A percentile compares a stretch with the other conserved stretches of the same genome.
Evolutionary conservation across 2,329 filamentous ascomycete genomes (phyloP).

Genomic region (Cladosporium sp.): DNA sequence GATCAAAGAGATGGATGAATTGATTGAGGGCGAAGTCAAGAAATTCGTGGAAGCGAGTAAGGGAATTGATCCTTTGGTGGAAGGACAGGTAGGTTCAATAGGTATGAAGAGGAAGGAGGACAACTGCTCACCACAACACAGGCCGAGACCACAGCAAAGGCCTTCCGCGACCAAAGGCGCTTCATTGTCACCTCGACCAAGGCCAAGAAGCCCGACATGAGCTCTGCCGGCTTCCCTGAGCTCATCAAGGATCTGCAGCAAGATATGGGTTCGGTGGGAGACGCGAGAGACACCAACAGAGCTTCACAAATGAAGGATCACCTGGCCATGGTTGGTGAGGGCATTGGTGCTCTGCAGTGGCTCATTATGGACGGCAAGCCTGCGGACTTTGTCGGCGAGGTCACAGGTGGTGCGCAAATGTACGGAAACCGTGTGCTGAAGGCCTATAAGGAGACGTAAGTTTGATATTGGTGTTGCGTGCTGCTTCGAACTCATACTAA

Average conservation of each 20-base stretch:
- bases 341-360: slow-evolving; percentile 88
- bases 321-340: slow-evolving; percentile 83
- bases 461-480: slow-evolving; percentile 7
- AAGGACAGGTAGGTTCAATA: slow-evolving; percentile 66
- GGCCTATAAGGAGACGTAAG: slow-evolving; percentile 80
- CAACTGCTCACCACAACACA: not conserved
- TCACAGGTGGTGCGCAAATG: slow-evolving; percentile 82
- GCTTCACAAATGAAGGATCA: slow-evolving; percentile 76
- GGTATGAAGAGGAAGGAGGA: not conserved
- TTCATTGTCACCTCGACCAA: slow-evolving; percentile 88
- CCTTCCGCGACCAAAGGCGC: slow-evolving; percentile 82
- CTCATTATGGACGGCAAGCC: slow-evolving; percentile 82
- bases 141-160: slow-evolving; percentile 53
- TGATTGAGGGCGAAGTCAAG: slow-evolving; percentile 73
- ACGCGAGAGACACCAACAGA: slow-evolving; percentile 80
- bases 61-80: slow-evolving; percentile 65
- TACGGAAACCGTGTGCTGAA: slow-evolving; percentile 93
- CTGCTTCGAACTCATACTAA: slow-evolving; percentile 6
- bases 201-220: slow-evolving; percentile 85
- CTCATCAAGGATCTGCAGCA: slow-evolving; percentile 86
- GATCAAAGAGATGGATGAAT: slow-evolving; percentile 84
- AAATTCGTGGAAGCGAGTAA: slow-evolving; percentile 78
- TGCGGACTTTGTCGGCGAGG: slow-evolving; percentile 81
- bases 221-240: slow-evolving; percentile 69
- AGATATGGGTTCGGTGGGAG: slow-evolving; percentile 74